A percentile compares a stretch with the other conserved stretches of the same genome.
phyloP scores from a whole-genome alignment of 495 filamentous ascomycete species.

The Neurospora pannonica region DNA sequence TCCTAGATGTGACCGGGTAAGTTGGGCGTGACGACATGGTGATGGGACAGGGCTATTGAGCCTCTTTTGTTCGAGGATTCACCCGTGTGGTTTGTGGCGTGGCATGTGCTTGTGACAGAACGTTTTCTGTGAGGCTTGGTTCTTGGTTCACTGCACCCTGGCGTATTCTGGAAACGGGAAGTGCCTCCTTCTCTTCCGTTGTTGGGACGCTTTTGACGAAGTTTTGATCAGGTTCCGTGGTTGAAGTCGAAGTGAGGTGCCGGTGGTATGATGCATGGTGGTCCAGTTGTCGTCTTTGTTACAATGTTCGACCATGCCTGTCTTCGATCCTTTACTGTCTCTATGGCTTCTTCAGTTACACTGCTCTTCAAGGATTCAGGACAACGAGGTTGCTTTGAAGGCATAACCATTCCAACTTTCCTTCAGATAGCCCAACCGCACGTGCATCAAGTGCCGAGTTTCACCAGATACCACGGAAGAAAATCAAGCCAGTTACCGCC shows the following conservation, averaged over 20 bases:
- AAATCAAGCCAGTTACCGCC: slow-evolving; percentile 10
- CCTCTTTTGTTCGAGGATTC: neutral
- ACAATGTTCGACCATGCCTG: neutral
- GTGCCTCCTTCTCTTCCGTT: neutral
- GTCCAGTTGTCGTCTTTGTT: neutral
- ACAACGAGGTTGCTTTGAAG: neutral
- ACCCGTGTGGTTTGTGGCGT: neutral
- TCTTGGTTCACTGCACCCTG: neutral
- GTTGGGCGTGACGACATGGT: neutral
- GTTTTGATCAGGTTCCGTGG: neutral
- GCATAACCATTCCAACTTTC: neutral
- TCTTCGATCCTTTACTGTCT: neutral
- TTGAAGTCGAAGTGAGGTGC: neutral
- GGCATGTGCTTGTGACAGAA: neutral
- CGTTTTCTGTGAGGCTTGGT: neutral
- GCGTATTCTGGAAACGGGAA: neutral
- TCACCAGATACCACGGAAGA: neutral
- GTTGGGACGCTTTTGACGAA: neutral
- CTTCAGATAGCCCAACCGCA: neutral
- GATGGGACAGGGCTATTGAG: neutral
- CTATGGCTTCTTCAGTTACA: neutral
- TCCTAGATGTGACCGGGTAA: neutral
- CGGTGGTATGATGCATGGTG: neutral
- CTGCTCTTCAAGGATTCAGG: neutral
- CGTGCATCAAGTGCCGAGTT: neutral